Base-by-base conservation (phyloP, 2,329 filamentous ascomycete genomes). In the Lachnellula subtilissima region DNA sequence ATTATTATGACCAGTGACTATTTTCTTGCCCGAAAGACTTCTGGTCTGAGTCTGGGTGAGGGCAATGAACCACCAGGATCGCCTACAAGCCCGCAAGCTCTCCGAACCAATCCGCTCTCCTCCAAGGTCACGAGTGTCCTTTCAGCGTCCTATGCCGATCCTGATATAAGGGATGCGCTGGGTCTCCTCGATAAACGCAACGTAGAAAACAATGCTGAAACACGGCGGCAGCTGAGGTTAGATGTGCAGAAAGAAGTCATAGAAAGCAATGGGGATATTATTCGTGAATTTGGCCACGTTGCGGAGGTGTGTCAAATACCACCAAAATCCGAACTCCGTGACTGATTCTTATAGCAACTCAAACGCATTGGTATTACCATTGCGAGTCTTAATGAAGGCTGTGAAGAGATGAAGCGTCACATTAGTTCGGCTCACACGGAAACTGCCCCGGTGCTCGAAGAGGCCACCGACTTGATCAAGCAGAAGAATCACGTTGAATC, bases 191-290 rank as follows among this genome's bases (percentile, higher is more conserved):
- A 97, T 72, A 76, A 83, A 50, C 82, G 89, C 37, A 79, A 80
- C 0, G 72, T 91, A 14, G 76, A 80, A 54, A 97, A 96, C 69
- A 89, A 84, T 12, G 80, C 89, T 9, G 88, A 92, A 62, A 87
- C 86, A 2, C 82, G 94, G 51, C 84, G 93, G 5, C 86, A 89
- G 56, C 74, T 97, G 15, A 85, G 92, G 15, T 74, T 96, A 1
- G 86, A 95, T 69, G 79, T 96, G 1, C 91, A 97, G 70, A 93
- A 88, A 70, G 92, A 97, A 69, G 89, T 97, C 39, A 92, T 97
- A 55, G 84, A 93, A 62, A 91, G 88, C 73, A 97, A 97, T 82
- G 91, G 89, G 50, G 84, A 90, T 61, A 89, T 97, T 61, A 84
- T 97, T 56, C 79, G 83, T 53, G 91, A 96, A 69, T 97, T 97